Conservation (phyloP, 2,329 filamentous ascomycete genomes). For the Hypocrella siamensis region DNA sequence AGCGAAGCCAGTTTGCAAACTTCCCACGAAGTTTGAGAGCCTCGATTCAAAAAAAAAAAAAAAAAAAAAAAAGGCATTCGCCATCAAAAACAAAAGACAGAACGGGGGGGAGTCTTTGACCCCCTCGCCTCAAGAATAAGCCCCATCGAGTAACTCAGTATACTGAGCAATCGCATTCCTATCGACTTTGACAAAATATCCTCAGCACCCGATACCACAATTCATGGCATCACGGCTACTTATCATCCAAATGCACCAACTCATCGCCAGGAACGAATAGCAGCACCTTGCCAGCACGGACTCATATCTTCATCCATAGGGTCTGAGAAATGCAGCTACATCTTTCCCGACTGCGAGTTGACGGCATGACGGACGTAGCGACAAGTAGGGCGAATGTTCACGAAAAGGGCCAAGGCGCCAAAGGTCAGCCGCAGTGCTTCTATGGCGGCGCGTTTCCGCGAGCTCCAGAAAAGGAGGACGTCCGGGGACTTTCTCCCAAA, state of each 20-base stretch:
- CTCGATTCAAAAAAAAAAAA: no score
- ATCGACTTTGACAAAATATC: conserved; percentile 81
- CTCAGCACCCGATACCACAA: conserved; percentile 31
- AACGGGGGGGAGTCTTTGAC: conserved; percentile 12
- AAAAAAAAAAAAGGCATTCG: conserved; percentile 9
- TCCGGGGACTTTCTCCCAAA: conserved; percentile 99
- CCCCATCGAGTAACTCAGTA: conserved; percentile 96
- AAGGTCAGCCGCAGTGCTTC: conserved; percentile 90
- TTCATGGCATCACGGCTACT: conserved; percentile 32
- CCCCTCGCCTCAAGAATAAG: conserved; percentile 99
- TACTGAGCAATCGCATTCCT: conserved; percentile 92
- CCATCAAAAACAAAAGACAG: conserved; percentile 2
- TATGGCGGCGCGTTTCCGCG: conserved; percentile 99
- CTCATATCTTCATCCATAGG: conserved; percentile 79
- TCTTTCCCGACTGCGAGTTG: conserved; percentile 1
- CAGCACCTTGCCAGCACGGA: conserved; percentile 30
- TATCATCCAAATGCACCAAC: conserved; percentile 19
- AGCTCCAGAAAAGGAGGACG: conserved; percentile 34
- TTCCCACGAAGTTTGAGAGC: conserved; percentile 26
- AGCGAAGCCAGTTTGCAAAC: conserved; percentile 15
- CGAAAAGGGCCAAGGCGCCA: conserved; percentile 37
- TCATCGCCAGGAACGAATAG: conserved; percentile 3
- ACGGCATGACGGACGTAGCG: conserved; percentile 24
- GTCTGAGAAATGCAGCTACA: conserved; percentile 20
- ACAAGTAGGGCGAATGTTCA: conserved; percentile 22